Percentiles rank a stretch among this genome's conserved stretches.
Conservation (phyloP, 1,284 basidiomycete genomes). For the Pascua guehoae region DNA sequence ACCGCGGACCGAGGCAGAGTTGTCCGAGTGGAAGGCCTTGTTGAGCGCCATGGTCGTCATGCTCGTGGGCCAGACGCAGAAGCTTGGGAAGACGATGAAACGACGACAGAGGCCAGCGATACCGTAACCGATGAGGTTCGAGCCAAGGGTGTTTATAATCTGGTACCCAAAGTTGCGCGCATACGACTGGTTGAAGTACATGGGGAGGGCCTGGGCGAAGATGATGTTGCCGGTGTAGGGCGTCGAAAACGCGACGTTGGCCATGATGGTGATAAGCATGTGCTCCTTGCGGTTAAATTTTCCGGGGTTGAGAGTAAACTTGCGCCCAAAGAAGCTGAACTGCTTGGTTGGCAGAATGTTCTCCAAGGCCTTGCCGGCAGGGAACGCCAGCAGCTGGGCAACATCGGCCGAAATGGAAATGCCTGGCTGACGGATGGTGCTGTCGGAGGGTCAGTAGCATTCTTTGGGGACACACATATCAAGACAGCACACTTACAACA, state of each 20-base stretch:
- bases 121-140: constrained; percentile 53
- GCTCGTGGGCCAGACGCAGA: constrained; percentile 52
- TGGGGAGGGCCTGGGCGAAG: constrained; percentile 34
- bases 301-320: constrained; percentile 45
- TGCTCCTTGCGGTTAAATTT: constrained; percentile 54
- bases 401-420: constrained; percentile 33
- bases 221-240: constrained; percentile 48
- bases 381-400: constrained; percentile 30
- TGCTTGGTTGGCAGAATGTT: constrained; percentile 1
- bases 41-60: constrained; percentile 52
- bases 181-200: constrained; percentile 41
- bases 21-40: constrained; percentile 50
- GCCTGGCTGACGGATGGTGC: constrained; percentile 39
- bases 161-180: constrained; percentile 50
- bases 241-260: constrained; percentile 37
- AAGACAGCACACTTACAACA: constrained; percentile 29
- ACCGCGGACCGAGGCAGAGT: constrained; percentile 43
- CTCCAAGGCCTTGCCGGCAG: constrained; percentile 27
- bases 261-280: constrained; percentile 42
- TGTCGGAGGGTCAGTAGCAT: too few species aligned
- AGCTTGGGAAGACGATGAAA: constrained; percentile 53
- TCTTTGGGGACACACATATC: too few species aligned
- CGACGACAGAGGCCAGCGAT: constrained; percentile 53
- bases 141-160: constrained; percentile 45
- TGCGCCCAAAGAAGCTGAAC: constrained; percentile 14